Evolutionary conservation across 768 basidiomycete genomes (phyloP).

Genomic region (Pleurotus ostreatus): DNA sequence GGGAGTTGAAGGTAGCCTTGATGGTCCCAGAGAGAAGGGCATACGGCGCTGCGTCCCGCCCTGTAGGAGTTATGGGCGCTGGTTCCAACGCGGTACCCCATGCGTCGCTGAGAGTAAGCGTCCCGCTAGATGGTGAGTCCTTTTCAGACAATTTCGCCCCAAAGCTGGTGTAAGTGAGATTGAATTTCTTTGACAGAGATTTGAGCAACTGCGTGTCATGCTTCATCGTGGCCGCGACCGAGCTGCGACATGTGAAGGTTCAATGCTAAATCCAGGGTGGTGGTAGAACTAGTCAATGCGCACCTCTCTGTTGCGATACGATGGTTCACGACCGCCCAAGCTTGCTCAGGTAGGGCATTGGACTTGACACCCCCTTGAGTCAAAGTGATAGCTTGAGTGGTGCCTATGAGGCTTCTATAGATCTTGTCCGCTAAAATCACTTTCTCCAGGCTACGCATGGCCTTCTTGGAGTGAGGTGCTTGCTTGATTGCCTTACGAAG

Average conservation of each 20-base stretch:
- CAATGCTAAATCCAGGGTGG: conserved; percentile 15
- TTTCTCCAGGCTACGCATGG: conserved; percentile 49
- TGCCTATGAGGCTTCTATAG: conserved; percentile 49
- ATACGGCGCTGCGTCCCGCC: conserved; percentile 40
- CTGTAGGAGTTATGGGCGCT: conserved; percentile 58
- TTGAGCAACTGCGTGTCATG: conserved; percentile 43
- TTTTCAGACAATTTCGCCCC: conserved; percentile 34
- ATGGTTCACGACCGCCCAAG: conserved; percentile 68
- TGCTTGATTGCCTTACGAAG: conserved; percentile 44
- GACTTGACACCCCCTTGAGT: conserved; percentile 65
- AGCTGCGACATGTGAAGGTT: conserved; percentile 26
- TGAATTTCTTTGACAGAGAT: conserved; percentile 45
- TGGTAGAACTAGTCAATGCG: conserved; percentile 10
- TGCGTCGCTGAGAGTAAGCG: conserved; percentile 47
- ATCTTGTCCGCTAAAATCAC: conserved; percentile 33
- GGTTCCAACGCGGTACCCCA: conserved; percentile 54
- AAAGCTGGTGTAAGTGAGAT: conserved; percentile 59
- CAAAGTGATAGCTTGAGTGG: conserved; percentile 78
- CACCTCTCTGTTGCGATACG: conserved; percentile 62
- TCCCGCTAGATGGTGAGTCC: conserved; percentile 35
- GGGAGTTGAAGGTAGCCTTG: conserved; percentile 54
- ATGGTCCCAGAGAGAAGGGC: conserved; percentile 59
- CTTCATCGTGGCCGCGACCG: conserved; percentile 38
- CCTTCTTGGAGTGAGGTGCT: conserved; percentile 44
- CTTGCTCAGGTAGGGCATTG: conserved; percentile 78